Base-by-base conservation (phyloP, 1,284 basidiomycete species). In the Inonotus hispidus region DNA sequence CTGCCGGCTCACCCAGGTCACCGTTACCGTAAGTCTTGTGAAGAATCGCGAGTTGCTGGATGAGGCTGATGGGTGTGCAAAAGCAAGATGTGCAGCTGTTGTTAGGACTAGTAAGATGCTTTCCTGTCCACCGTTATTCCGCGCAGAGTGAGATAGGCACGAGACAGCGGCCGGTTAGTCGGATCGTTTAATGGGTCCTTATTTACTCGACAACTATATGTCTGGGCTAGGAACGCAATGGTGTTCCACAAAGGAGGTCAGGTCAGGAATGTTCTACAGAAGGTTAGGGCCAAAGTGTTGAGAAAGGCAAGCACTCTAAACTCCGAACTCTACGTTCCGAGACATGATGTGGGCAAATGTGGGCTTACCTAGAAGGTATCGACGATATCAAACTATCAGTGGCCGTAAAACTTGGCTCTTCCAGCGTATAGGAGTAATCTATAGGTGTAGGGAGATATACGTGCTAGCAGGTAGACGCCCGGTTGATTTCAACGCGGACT, bases 1-100 rank as follows among this genome's bases (percentile, higher is more conserved):
- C 53, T 56, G 19, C 62, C 62, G 62, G 53, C 37, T 52, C 43
- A 41, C 58, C 58, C 62, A 56, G 45, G 38, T 56, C 50, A 56
- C 62, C 62, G 61, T 13, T 32, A 38, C 50, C 52, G 38, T 45
- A 37, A 27, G 25, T 39, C 14, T 27, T 19, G 45, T n/a, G 54
- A 21, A 19, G 23, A 49, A 25, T 11, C 35, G 8, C 21, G 29
- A 35, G 25, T 32, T 35, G 37, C 23, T 19, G 37, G 53, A 47
- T 32, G 54, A 39, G 4, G 46, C 27, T 46, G 55, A 27, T 16
- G 19, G 27, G 25, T 52, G 10, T 23, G 35, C 39, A 50, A 29
- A 23, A 35, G 14, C 16, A 47, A 11, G 46, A 35, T 25, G 50
- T 25, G 32, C 39, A 43, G 27, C 32, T 16, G 46, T 10, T 16